Evolutionary conservation across 768 basidiomycete species (phyloP).

Genomic region (Agrocybe pediades): DNA sequence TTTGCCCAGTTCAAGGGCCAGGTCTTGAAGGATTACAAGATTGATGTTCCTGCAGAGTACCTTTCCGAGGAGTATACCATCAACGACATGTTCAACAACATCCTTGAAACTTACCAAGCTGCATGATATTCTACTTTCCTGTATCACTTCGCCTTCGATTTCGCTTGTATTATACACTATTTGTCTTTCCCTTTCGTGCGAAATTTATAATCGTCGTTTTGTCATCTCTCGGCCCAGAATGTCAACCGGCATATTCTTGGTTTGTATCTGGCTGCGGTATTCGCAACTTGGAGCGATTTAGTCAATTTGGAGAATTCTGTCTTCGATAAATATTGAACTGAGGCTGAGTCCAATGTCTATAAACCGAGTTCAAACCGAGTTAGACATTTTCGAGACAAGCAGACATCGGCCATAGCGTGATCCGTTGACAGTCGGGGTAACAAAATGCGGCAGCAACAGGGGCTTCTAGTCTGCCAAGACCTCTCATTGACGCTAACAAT

Average conservation of each 20-base stretch:
- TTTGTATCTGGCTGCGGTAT: no score
- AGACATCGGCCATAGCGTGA: no score
- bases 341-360: no score
- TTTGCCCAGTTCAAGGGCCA: slow-evolving; percentile 35
- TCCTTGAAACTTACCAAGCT: slow-evolving; percentile 20
- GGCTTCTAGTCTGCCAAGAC: background rate
- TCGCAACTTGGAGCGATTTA: no score
- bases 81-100: slow-evolving; percentile 30
- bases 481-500: background rate
- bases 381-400: no score
- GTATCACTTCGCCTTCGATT: background rate
- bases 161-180: background rate
- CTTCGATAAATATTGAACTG: no score
- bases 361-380: no score
- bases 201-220: no score
- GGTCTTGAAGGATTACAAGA: slow-evolving; percentile 29
- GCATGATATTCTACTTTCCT: slow-evolving; percentile 2
- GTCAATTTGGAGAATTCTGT: no score
- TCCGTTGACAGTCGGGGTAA: no score
- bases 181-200: background rate
- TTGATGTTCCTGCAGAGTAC: slow-evolving; percentile 33
- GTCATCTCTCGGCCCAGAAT: no score
- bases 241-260: no score
- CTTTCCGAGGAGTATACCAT: slow-evolving; percentile 32
- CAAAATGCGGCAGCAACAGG: background rate